Evolutionary conservation across 192 early-diverging fungal genomes (phyloP).

Genomic region (Rhizophagus prolifer): DNA sequence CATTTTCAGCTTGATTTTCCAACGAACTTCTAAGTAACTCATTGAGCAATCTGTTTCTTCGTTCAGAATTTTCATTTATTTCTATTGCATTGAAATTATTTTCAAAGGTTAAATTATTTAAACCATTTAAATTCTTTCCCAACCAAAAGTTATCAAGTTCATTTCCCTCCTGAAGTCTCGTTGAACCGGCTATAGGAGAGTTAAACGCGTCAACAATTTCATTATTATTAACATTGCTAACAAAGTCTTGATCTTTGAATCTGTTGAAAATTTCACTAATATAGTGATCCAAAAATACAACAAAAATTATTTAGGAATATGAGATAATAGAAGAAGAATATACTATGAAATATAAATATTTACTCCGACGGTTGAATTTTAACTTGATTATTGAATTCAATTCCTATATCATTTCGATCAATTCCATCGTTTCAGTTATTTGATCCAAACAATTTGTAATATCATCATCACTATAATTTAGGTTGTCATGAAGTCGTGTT

Average conservation of each 20-base stretch:
- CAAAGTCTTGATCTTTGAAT: background rate
- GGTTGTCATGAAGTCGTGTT: background rate
- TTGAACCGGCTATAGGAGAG: background rate
- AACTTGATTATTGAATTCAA: background rate
- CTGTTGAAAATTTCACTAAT: background rate
- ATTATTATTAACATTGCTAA: background rate
- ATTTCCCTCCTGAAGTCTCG: background rate
- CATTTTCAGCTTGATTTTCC: no score
- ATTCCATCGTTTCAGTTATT: constrained; percentile 3
- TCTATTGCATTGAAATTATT: background rate
- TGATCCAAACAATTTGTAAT: background rate
- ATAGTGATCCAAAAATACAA: background rate
- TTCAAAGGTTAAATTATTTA: background rate
- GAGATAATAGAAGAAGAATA: background rate
- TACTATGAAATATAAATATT: background rate
- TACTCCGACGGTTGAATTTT: background rate
- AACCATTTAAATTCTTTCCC: background rate
- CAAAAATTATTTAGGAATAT: background rate
- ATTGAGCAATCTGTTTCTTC: background rate
- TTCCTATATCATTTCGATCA: background rate
- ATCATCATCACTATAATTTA: background rate
- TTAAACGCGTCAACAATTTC: background rate
- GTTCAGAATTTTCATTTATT: background rate
- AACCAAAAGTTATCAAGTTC: background rate
- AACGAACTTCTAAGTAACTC: no score